These are phyloP conservation scores for Sporisorium scitamineum DNA, from an alignment of 1,284 basidiomycete species.

Conservation along the genomic window DNA sequence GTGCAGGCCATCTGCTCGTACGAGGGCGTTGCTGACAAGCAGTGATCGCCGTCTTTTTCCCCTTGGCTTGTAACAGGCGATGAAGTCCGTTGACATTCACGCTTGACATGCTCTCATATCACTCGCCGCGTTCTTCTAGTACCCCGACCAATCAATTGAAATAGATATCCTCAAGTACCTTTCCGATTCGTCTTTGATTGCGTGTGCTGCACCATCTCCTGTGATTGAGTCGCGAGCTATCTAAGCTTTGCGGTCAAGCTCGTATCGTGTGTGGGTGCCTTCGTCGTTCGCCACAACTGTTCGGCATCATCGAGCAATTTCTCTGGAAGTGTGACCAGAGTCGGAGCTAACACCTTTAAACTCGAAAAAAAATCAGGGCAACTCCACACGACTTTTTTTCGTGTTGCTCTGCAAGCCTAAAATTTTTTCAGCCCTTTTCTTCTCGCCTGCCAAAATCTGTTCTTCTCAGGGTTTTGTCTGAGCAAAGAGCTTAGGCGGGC, in stretches of 20 bases:
- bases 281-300: background rate
- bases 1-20: constrained; percentile 69
- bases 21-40: constrained; percentile 49
- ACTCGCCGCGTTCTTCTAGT: background rate
- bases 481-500: constrained; percentile 2
- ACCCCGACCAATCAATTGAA: background rate
- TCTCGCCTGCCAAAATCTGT: background rate
- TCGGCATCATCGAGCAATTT: background rate
- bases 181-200: background rate
- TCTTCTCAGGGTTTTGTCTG: background rate
- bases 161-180: constrained; percentile 10
- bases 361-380: background rate
- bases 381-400: background rate
- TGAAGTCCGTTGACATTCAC: background rate
- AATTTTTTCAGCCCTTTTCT: background rate
- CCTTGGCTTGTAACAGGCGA: background rate
- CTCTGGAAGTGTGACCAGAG: background rate
- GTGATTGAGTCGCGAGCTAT: background rate
- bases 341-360: background rate
- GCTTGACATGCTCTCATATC: background rate
- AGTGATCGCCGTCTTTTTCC: constrained; percentile 5
- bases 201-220: background rate
- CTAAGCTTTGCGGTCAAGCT: background rate
- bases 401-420: constrained; percentile 8
- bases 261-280: background rate